A percentile compares a stretch with the other conserved stretches of the same genome.
Evolutionary conservation across 208 protist genomes (phyloP).

Genomic region (Sergeia podlipaevii): DNA sequence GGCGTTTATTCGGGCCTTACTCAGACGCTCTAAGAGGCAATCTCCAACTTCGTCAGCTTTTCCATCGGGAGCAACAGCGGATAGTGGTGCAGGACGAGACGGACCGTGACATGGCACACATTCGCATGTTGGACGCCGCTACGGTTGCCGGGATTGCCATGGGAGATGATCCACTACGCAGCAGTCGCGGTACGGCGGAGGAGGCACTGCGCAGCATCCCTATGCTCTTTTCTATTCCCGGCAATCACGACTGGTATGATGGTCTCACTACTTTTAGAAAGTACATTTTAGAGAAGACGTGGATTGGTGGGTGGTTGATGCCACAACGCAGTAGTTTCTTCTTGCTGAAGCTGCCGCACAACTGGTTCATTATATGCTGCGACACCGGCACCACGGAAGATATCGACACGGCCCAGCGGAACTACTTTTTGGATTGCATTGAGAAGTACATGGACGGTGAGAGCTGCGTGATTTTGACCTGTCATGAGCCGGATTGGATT

Average conservation of each 20-base stretch:
- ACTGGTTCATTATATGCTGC: constrained; percentile 84
- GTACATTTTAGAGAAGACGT: constrained; percentile 64
- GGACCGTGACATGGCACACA: constrained; percentile 52
- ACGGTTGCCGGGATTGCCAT: constrained; percentile 29
- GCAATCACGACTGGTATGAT: constrained; percentile 91
- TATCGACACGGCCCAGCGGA: constrained; percentile 76
- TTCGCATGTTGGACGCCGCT: constrained; percentile 46
- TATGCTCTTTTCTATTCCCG: constrained; percentile 79
- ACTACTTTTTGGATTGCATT: constrained; percentile 78
- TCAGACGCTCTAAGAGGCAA: constrained; percentile 48
- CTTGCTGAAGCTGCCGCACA: constrained; percentile 64
- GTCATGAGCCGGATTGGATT: constrained; percentile 41
- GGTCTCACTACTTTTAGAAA: constrained; percentile 76
- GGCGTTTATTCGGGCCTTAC: constrained; percentile 71
- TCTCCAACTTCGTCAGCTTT: constrained; percentile 32
- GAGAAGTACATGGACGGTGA: constrained; percentile 13
- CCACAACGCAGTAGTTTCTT: constrained; percentile 84
- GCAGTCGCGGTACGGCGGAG: constrained; percentile 23
- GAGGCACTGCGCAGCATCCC: constrained; percentile 58
- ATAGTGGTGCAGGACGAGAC: constrained; percentile 34
- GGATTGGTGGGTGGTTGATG: constrained; percentile 85
- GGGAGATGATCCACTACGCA: constrained; percentile 19
- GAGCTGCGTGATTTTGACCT: constrained; percentile 26
- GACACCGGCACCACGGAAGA: constrained; percentile 74
- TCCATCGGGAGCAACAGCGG: constrained; percentile 36